These are phyloP conservation scores for Globisporangium barbulae DNA, from an alignment of 352 stramenopile species.

Conservation along the genomic window DNA sequence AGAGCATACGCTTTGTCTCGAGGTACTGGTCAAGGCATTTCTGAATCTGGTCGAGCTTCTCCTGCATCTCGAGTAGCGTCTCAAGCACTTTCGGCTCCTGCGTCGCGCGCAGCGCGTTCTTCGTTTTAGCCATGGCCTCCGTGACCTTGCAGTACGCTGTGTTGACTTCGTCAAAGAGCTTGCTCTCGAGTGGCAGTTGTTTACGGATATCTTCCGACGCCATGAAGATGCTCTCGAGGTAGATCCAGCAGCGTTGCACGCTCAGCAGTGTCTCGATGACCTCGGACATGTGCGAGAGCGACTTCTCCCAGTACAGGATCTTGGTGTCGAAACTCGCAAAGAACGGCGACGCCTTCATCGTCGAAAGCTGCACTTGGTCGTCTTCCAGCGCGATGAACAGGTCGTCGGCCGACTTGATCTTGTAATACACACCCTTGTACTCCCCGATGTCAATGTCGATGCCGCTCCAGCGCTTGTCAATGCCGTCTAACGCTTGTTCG, in stretches of 20 bases:
- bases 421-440: conserved; percentile 93
- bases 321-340: conserved; percentile 88
- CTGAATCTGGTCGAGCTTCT: conserved; percentile 86
- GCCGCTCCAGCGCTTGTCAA: conserved; percentile 83
- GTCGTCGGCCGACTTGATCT: conserved; percentile 89
- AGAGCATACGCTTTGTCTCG: conserved; percentile 86
- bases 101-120: conserved; percentile 72
- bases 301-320: conserved; percentile 88
- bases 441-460: conserved; percentile 90
- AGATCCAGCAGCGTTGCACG: conserved; percentile 94
- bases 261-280: conserved; percentile 87
- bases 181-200: conserved; percentile 86
- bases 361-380: conserved; percentile 90
- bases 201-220: conserved; percentile 93
- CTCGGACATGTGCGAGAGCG: conserved; percentile 85
- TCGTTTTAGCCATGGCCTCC: conserved; percentile 67
- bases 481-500: conserved; percentile 83
- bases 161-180: conserved; percentile 88
- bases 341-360: conserved; percentile 94
- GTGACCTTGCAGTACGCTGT: conserved; percentile 72
- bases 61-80: conserved; percentile 78
- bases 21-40: conserved; percentile 88
- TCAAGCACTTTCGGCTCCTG: conserved; percentile 54
- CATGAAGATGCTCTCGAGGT: conserved; percentile 95
- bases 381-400: conserved; percentile 90